phyloP scores from a whole-genome alignment of 108 stramenopile genomes.

The Conticribra guillardii region DNA sequence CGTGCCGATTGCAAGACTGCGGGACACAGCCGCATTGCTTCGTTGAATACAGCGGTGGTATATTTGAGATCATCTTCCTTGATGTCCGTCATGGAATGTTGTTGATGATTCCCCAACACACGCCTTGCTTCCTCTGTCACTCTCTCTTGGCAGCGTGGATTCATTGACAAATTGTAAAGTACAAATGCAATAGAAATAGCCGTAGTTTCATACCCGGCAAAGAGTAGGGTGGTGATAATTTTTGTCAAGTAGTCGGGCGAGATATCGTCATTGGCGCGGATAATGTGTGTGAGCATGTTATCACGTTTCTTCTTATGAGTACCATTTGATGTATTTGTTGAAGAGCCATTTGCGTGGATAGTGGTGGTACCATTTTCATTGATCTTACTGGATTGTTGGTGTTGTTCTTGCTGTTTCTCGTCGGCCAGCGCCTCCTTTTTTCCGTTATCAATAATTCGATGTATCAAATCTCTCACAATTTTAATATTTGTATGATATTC shows the following conservation, averaged over 20 bases:
- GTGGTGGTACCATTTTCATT: neutral
- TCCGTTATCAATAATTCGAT: constrained; percentile 18
- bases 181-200: constrained; percentile 53
- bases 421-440: constrained; percentile 1
- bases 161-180: constrained; percentile 49
- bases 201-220: constrained; percentile 53
- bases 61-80: constrained; percentile 42
- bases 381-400: neutral
- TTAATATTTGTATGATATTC: constrained; percentile 19
- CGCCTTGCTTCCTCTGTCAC: constrained; percentile 24
- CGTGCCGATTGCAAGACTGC: constrained; percentile 50
- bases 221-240: neutral
- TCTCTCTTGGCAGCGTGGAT: constrained; percentile 40
- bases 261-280: neutral
- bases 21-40: constrained; percentile 53
- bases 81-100: neutral
- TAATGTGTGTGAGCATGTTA: neutral
- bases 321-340: too few species aligned
- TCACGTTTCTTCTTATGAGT: neutral
- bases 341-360: too few species aligned
- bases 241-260: neutral
- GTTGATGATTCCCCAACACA: constrained; percentile 15
- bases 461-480: constrained; percentile 18
- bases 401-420: neutral
- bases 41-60: constrained; percentile 49